These are phyloP conservation scores for Heterobasidion parviporum DNA, from an alignment of 1,284 basidiomycete genomes.

Conservation along the genomic window DNA sequence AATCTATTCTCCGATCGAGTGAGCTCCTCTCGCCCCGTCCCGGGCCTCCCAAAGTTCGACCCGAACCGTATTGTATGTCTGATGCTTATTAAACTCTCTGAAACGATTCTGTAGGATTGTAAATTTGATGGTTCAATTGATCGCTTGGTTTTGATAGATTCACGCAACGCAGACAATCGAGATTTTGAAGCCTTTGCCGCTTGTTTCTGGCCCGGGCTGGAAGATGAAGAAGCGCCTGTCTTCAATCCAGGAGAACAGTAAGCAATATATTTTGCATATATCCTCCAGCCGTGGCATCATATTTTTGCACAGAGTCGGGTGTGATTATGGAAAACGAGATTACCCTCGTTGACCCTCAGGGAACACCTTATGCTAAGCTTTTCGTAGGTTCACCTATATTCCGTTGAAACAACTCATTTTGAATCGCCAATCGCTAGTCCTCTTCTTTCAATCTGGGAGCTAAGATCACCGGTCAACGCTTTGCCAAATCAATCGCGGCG, in stretches of 20 bases:
- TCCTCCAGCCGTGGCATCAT: neutral
- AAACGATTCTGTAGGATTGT: too few species aligned
- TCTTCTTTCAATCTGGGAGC: slow-evolving; percentile 71
- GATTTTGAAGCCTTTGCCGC: slow-evolving; percentile 59
- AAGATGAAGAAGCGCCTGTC: slow-evolving; percentile 52
- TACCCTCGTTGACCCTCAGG: slow-evolving; percentile 52
- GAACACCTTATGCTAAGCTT: slow-evolving; percentile 62
- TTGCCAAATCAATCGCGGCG: slow-evolving; percentile 58
- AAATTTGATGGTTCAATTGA: neutral
- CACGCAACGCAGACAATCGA: slow-evolving; percentile 72
- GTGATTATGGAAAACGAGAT: slow-evolving; percentile 64
- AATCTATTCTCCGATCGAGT: slow-evolving; percentile 54
- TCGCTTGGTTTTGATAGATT: slow-evolving; percentile 31
- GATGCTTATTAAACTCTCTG: too few species aligned
- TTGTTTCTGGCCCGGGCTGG: slow-evolving; percentile 61
- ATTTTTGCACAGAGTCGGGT: slow-evolving; percentile 50
- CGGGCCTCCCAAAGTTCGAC: slow-evolving; percentile 60
- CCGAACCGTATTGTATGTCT: slow-evolving; percentile 52
- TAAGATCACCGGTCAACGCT: slow-evolving; percentile 62
- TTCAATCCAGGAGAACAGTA: slow-evolving; percentile 73
- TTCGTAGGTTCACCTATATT: slow-evolving; percentile 37
- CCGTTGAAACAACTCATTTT: neutral
- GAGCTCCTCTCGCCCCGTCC: slow-evolving; percentile 30
- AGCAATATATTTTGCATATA: slow-evolving; percentile 14
- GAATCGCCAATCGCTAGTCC: slow-evolving; percentile 32